Base-by-base conservation (phyloP, 306 rosid species). In the Casuarina glauca region DNA sequence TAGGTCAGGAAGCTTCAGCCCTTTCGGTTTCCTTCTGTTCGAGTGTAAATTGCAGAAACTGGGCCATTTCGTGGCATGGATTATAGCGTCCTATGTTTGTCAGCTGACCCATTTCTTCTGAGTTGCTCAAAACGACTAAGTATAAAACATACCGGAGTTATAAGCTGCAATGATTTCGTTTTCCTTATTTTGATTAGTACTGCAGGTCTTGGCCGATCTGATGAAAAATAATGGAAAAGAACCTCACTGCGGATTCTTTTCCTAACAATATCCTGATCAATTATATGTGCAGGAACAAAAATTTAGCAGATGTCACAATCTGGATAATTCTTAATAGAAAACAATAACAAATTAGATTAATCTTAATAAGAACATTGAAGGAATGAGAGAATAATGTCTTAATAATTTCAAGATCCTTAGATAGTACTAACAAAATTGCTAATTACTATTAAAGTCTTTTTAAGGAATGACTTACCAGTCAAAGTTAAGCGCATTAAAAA, bases 201-300 rank as follows among this genome's bases (percentile, higher is more conserved):
- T 73, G 68, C 74, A 77, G 76, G 72, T 32, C 55, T 42, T 77
- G n/a, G 57, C 74, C 51, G 19, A 55, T 60, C 70, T 64, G 74
- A 78, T 86, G 79, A 62, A 69, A 69, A 54, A 76, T 85, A 70
- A 42, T 83, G 55, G 79, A 64, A 68, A 72, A 61, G 54, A 79
- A 78, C 66, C 70, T 84, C 26, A 39, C 82, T 53, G 42, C 63
- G 39, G 93, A 85, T 77, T 51, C 70, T 38, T 87, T 83, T 78
- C 70, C 90, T 69, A 76, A 78, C 20, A 89, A 87, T 80, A 89
- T 89, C 61, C 88, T 89, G 39, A 83, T 87, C 42, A 44, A 81
- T 63, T 82, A 89, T 78, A 61, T 87, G 75, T 83, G 85, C 71
- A 79, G 64, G 75, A 83, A 20, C 67, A 75, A 77, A 69, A 79